Evolutionary conservation across 169 alveolate genomes (phyloP).

Genomic region (Plasmodium blacklocki): DNA sequence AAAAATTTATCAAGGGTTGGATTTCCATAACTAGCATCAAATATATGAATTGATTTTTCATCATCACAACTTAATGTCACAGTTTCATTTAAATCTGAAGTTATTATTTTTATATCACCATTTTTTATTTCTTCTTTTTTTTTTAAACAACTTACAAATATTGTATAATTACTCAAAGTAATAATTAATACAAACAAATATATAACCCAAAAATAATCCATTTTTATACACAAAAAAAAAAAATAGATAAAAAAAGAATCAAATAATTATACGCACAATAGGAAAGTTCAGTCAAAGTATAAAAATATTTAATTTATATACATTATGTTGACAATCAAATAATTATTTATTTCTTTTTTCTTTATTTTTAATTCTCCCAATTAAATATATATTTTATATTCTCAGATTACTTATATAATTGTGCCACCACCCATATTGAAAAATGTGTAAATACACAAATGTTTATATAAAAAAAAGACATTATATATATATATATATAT

Average conservation of each 20-base stretch:
- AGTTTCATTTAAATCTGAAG: conserved; percentile 52
- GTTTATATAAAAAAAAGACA: too few relatives aligned
- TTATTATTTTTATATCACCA: conserved; percentile 53
- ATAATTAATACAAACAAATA: conserved; percentile 28
- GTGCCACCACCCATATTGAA: too few relatives aligned
- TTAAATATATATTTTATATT: too few relatives aligned
- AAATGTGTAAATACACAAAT: too few relatives aligned
- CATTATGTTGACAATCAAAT: too few relatives aligned
- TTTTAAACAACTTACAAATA: conserved; percentile 14
- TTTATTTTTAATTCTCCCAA: too few relatives aligned
- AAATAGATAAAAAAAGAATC: conserved; percentile 5
- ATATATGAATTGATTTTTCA: conserved; percentile 41
- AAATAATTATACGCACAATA: neutral
- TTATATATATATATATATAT: too few relatives aligned
- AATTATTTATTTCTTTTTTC: too few relatives aligned
- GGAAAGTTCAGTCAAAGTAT: too few relatives aligned
- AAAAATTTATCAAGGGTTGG: conserved; percentile 61
- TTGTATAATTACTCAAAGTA: conserved; percentile 16
- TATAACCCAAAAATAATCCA: conserved; percentile 39
- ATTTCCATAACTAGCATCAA: conserved; percentile 78
- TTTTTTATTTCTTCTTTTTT: conserved; percentile 41
- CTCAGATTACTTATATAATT: too few relatives aligned
- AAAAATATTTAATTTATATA: too few relatives aligned
- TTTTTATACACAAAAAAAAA: conserved; percentile 18
- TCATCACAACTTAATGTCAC: conserved; percentile 47